Base-by-base conservation (phyloP, 2,329 filamentous ascomycete species). In the Ophiostoma pallidulum region DNA sequence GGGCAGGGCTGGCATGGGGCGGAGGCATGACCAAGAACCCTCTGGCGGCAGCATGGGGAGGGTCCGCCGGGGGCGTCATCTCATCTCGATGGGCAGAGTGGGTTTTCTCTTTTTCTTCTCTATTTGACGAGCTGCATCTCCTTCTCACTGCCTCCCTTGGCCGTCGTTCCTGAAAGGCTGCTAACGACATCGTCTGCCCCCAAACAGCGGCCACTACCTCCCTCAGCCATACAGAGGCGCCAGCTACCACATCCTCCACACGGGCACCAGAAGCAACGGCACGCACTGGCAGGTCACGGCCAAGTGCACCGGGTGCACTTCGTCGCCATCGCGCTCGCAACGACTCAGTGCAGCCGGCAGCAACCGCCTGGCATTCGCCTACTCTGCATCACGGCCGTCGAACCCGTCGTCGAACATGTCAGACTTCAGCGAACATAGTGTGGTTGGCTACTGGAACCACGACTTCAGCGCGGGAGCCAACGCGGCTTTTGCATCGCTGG, bases 241-340 rank as follows among this genome's bases (percentile, higher is more conserved):
- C 2, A 56, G 54, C 4, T 57, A 64, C 47, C 59, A 60, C 20
- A 29, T 66, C 6, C 58, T 69, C 10, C 56, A 51, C 48, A 63
- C 53, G 5, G 71, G 68, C 6, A 65, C 61, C 4, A 58, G 59
- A 49, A 52, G 56, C 51, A 69, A 69, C 58, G 55, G 56, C 9
- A 66, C 66, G 8, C 64, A 68, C 55, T 69, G 62, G 62, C 65
- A 68, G 47, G 44, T 64, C 50, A 67, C 65, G 16, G 61, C 62
- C 51, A 62, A 62, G 51, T 68, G 66, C 56, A 60, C 56, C 12
- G 69, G 68, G 19, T 71, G 68, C 58, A 60, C 56, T 32, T 49
- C 54, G 8, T 50, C 49, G 8, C 48, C 50, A 8, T 56, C 54
- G 6, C 28, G 19, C 12, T 7, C 33, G 5, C 20, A 28, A 8